Evolutionary conservation across 345 rosid species (phyloP), one percentile per base, ranked within the genome.

Genomic region (Moricandia arvensis): DNA sequence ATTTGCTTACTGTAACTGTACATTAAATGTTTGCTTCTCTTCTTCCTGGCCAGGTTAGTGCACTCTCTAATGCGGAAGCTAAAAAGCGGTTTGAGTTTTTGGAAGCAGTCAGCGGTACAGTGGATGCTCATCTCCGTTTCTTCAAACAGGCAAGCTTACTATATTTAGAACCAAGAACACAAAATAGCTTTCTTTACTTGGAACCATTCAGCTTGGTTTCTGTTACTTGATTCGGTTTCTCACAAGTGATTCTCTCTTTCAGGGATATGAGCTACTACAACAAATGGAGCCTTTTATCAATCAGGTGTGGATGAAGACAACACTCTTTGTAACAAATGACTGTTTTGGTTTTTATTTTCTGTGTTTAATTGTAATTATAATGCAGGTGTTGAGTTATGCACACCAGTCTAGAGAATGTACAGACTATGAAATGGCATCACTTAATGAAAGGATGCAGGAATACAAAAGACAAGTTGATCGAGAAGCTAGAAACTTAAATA

Each of bases 351-450:
- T 62, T 54, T 41, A 4, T 9, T 41, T 11, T 41, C 8, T 59
- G 75, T 57, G 41, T 26, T 58, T 29, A 6, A 58, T 58, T 71
- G 68, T 16, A 65, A 34, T 37, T 70, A 59, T 43, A 67, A 21
- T 78, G 43, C 83, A 89, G 95, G 89, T 86, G 71, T 81, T 88
- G 83, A 85, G 87, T 71, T 88, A 89, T 79, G 93, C 95, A 73
- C 95, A 89, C 29, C 93, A 89, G 78, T 89, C 95, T 33, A 86
- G 91, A 76, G 97, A 89, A 86, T 84, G 91, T 74, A 82, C 93
- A 77, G 82, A 91, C 81, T 86, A 88, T 76, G 93, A 91, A 82
- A 87, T 84, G 76, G 90, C 84, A 71, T 83, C 95, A 66, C 93
- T 91, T 37, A 80, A 69, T 69, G 95, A 88, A 82, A 89, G 91